Conservation (phyloP, 129 eudicot species). For the Artemisia annua region DNA sequence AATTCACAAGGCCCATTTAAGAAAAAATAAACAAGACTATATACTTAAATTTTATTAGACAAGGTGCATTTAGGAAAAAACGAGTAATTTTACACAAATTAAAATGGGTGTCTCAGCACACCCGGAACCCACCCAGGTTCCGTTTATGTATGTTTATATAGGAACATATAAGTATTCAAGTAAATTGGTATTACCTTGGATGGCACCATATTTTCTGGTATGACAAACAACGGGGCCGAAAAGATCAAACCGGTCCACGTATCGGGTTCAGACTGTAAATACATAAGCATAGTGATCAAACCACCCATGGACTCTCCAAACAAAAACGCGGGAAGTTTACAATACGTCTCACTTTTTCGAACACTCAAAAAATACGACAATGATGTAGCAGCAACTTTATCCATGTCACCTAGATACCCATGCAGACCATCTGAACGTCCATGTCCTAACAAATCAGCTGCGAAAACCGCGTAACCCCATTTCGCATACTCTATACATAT, state of each 20-base stretch:
- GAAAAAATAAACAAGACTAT: too few species aligned
- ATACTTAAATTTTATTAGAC: too few species aligned
- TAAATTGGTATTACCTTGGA: conserved; percentile 51
- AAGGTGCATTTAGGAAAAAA: too few species aligned
- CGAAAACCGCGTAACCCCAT: conserved; percentile 90
- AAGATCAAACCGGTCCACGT: conserved; percentile 80
- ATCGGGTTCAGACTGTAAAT: conserved; percentile 64
- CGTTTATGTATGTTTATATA: too few species aligned
- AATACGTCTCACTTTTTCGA: conserved; percentile 56
- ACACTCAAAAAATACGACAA: conserved; percentile 48
- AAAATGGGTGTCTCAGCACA: too few species aligned
- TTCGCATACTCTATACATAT: conserved; percentile 67
- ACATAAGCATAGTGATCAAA: conserved; percentile 62
- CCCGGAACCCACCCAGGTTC: too few species aligned
- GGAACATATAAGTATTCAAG: background rate
- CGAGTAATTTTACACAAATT: too few species aligned
- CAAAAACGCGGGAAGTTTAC: conserved; percentile 67
- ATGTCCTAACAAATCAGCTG: conserved; percentile 86
- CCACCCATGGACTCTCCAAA: conserved; percentile 93
- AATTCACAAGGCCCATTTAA: too few species aligned
- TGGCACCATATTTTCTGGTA: conserved; percentile 69
- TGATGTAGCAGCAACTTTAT: conserved; percentile 56
- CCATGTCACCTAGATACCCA: conserved; percentile 68
- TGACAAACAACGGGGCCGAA: conserved; percentile 77
- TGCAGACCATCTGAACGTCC: conserved; percentile 81